Evolutionary conservation across 352 stramenopile species (phyloP), one percentile per base, ranked within the genome.

Genomic region (Ochromonadaceae sp.): DNA sequence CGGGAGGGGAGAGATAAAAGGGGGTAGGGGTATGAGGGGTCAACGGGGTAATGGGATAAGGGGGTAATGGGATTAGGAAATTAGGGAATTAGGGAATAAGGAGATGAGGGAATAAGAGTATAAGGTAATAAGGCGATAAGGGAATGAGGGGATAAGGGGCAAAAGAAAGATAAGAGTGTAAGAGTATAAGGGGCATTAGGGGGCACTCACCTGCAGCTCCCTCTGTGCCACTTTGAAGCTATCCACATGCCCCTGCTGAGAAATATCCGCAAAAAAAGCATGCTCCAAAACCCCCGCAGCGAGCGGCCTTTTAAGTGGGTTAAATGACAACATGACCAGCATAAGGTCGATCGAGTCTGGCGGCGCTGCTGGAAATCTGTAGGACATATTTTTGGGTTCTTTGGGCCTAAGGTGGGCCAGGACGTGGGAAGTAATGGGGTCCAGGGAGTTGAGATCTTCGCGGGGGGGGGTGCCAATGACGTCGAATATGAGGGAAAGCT

Each of bases 401-500:
- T n/a, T n/a, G n/a, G 28, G 65, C 32, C 43, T 30, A n/a, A 70
- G 65, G 7, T n/a, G 25, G 10, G 56, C 40, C 2, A 77, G 43
- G 22, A 46, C 42, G 30, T 65, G 30, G 4, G 73, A 46, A 58
- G 38, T 50, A 4, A 31, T 39, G 2, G 4, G 10, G 12, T 63
- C 55, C 1, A 80, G 43, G 0, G 38, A 42, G 15, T 65, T 49
- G 7, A 82, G 88, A 57, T 96, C 88, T 3, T 91, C 72, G 67
- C 89, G 81, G 12, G 72, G 79, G 0, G 87, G 87, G n/a, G 87
- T 96, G 10, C 88, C 88, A 66, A 96, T 92, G 56, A 95, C 85
- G 62, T 91, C 87, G 65, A 96, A 95, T 63, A 96, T 96, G 47
- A 94, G 84, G 67, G 93, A 94, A 22, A 96, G 81, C 71, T 96